A percentile compares a stretch with the other conserved stretches of the same genome.
These are phyloP conservation scores for Endocladia muricata DNA, from an alignment of 31 red algal genomes.

Conservation along the genomic window DNA sequence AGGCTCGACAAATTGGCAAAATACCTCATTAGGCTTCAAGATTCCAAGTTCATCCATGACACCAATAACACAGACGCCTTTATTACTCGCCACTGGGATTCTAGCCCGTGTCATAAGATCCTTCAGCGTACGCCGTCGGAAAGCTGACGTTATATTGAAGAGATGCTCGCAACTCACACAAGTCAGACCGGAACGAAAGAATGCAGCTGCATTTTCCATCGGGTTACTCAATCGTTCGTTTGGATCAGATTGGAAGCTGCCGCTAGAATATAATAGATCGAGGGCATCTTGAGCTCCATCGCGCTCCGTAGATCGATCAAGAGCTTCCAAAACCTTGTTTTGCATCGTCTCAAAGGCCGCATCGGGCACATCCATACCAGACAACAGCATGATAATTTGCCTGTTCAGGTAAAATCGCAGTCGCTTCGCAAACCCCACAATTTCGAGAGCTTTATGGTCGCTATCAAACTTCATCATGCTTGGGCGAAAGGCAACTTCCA, in stretches of 20 bases:
- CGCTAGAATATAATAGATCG: neutral
- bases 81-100: neutral
- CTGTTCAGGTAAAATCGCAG: slow-evolving; percentile 11
- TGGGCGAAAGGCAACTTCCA: neutral
- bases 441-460: slow-evolving; percentile 22
- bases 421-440: slow-evolving; percentile 3
- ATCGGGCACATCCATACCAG: slow-evolving; percentile 6
- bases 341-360: neutral
- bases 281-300: slow-evolving; percentile 6
- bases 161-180: slow-evolving; percentile 18
- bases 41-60: slow-evolving; percentile 26
- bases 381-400: slow-evolving; percentile 17
- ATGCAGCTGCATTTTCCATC: neutral
- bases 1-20: slow-evolving; percentile 21
- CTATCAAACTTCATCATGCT: slow-evolving; percentile 32
- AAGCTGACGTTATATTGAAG: slow-evolving; percentile 24
- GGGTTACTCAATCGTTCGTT: neutral
- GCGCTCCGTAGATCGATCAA: neutral
- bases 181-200: neutral
- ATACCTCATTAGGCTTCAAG: neutral
- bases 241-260: neutral
- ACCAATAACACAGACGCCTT: slow-evolving; percentile 24
- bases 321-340: neutral
- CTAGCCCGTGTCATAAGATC: neutral
- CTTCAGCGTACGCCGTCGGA: neutral